Percentiles rank a stretch among this genome's conserved stretches.
phyloP scores from a whole-genome alignment of 1,139 yeast species.

The Pichia sp. region DNA sequence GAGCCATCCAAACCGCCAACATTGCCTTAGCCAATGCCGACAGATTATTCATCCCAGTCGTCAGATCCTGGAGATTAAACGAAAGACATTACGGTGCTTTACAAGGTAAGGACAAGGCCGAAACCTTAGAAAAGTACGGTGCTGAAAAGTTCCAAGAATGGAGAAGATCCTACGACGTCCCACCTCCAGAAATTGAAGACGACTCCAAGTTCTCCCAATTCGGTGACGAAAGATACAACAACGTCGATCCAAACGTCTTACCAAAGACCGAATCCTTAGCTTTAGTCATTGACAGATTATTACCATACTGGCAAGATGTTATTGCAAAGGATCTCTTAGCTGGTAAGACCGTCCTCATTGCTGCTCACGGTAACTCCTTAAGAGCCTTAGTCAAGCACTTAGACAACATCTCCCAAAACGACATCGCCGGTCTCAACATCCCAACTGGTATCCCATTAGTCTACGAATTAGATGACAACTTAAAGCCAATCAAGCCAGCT shows the following conservation, averaged over 20 bases:
- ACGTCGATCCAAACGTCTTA: slow-evolving; percentile 78
- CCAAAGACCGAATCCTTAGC: slow-evolving; percentile 96
- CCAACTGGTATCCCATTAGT: slow-evolving; percentile 99
- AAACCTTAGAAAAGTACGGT: slow-evolving; percentile 85
- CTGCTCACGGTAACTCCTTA: slow-evolving; percentile 99
- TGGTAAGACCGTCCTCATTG: slow-evolving; percentile 89
- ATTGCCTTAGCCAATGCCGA: slow-evolving; percentile 89
- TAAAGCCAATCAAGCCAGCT: slow-evolving; percentile 90
- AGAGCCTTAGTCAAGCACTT: slow-evolving; percentile 97
- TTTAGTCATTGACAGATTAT: slow-evolving; percentile 93
- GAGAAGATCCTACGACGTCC: slow-evolving; percentile 98
- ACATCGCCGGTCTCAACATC: slow-evolving; percentile 91
- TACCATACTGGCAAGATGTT: slow-evolving; percentile 98
- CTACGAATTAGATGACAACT: slow-evolving; percentile 85
- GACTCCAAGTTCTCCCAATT: slow-evolving; percentile 80
- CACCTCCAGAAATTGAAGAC: slow-evolving; percentile 88
- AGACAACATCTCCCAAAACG: slow-evolving; percentile 90
- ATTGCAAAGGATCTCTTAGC: slow-evolving; percentile 80
- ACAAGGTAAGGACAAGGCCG: slow-evolving; percentile 98
- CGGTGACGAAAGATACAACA: slow-evolving; percentile 81
- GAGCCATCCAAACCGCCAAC: slow-evolving; percentile 99
- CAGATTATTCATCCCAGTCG: slow-evolving; percentile 88
- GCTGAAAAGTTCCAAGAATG: slow-evolving; percentile 92
- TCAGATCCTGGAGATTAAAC: slow-evolving; percentile 96
- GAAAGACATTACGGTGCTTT: slow-evolving; percentile 99